Conservation (phyloP, 768 basidiomycete genomes). For the Lactarius hengduanensis region DNA sequence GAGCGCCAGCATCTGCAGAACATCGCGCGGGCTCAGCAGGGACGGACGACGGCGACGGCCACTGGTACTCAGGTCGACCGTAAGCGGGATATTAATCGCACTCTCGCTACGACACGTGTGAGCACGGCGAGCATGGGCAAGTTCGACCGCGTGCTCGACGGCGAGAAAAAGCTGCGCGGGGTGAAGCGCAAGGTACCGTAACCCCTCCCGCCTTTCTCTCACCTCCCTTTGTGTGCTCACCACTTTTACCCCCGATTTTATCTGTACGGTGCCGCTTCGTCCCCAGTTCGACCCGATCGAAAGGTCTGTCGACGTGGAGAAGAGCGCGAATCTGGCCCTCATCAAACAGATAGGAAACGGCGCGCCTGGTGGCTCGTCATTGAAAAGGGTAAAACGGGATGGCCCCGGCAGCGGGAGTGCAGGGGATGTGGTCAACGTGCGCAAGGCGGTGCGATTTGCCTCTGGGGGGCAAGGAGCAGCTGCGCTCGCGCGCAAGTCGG, state of each 20-base stretch:
- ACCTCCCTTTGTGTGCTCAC: not conserved
- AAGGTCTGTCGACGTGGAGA: conserved; percentile 61
- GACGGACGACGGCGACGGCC: conserved; percentile 24
- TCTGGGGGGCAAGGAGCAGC: conserved; percentile 23
- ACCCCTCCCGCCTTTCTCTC: not conserved
- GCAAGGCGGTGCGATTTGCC: conserved; percentile 30
- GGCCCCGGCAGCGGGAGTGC: not conserved
- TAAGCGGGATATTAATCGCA: conserved; percentile 72
- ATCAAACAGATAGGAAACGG: conserved; percentile 59
- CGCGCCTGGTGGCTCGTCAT: conserved; percentile 2
- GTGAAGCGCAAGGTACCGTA: conserved; percentile 84
- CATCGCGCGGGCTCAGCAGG: conserved; percentile 51
- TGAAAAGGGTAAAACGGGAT: conserved; percentile 13
- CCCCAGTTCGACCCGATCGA: conserved; percentile 84
- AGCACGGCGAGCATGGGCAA: conserved; percentile 96
- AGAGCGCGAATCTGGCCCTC: conserved; percentile 68
- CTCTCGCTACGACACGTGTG: conserved; percentile 68
- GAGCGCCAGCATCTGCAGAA: conserved; percentile 74
- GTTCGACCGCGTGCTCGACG: conserved; percentile 87
- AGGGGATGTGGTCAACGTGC: conserved; percentile 27
- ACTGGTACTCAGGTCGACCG: conserved; percentile 37
- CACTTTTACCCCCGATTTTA: not conserved
- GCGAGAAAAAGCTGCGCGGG: conserved; percentile 85
- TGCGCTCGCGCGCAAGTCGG: conserved; percentile 23
- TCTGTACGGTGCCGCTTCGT: too few species aligned